Base-by-base conservation (phyloP, 2,329 filamentous ascomycete genomes). In the Cladorrhinum sp. region DNA sequence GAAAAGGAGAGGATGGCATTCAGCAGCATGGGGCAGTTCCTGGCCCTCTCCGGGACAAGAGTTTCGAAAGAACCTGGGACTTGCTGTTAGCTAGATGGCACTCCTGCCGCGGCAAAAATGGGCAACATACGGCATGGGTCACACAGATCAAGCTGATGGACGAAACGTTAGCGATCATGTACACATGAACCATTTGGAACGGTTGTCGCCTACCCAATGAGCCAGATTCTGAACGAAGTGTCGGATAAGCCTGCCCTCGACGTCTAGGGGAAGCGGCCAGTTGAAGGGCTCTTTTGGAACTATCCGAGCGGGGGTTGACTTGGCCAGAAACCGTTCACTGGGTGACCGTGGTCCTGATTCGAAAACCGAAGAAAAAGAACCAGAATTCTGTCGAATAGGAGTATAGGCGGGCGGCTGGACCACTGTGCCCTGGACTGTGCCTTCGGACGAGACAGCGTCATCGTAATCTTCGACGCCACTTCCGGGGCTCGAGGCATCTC, bases 1-100 rank as follows among this genome's bases (percentile, higher is more conserved):
- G 83, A 79, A 3, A 85, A 74, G 1, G 83, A 83, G 48, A 84
- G 77, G 24, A 86, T 83, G 21, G 83, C 82, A 58, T 85, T 83
- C 12, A 84, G 73, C 3, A 86, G 74, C 2, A 81, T 79, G 0
- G 79, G 79, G 57, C 78, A 83, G 1, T 72, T 76, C 12, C 76
- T 76, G 3, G 84, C 82, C 20, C 80, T 74, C 58, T 80, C 76
- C 0, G 84, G 84, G 0, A 86, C 82, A 5, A 81, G 73, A 0
- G 77, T 74, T 58, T 81, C 79, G 65, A 87, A 86, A 61, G 83
- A 81, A 18, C 70, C 64, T 65, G n/a, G 4, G n/a, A 9, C 4
- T 0, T 2, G 12, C 7, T 18, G 20, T 62, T 28, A 51, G 28
- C 30, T 9, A 20, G 30, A 28, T 16, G 6, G 2, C 16, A 2